Conservation (phyloP, 2,329 filamentous ascomycete genomes). For the Cladorrhinum sp. region DNA sequence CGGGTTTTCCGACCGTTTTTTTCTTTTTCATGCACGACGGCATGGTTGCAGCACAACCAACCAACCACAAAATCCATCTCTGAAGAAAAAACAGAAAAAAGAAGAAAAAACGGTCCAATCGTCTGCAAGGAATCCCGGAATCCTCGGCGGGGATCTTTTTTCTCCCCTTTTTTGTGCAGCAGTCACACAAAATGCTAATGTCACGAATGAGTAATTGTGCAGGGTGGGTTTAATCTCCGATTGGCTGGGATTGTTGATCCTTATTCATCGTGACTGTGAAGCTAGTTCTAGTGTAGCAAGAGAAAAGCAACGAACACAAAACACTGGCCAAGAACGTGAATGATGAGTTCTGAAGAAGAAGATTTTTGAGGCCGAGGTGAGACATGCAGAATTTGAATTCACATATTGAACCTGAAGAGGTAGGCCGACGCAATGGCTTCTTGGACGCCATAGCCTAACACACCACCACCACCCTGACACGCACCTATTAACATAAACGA, state of each 20-base stretch:
- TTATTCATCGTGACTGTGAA: neutral
- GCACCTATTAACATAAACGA: too few relatives aligned
- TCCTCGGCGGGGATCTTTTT: neutral
- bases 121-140: too few relatives aligned
- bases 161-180: neutral
- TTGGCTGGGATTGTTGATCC: neutral
- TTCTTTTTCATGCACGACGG: neutral
- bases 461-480: too few relatives aligned
- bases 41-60: neutral
- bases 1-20: neutral
- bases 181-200: neutral
- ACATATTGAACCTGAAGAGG: too few relatives aligned
- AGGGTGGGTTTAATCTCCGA: neutral
- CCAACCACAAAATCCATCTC: too few relatives aligned
- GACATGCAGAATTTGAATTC: too few relatives aligned
- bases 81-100: neutral
- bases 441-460: too few relatives aligned
- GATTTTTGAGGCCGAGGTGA: too few relatives aligned
- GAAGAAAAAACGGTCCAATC: neutral
- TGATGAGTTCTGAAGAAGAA: too few relatives aligned
- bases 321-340: too few relatives aligned
- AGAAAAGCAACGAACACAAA: too few relatives aligned
- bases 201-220: neutral
- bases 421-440: too few relatives aligned
- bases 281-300: neutral